phyloP scores from a whole-genome alignment of 2,329 filamentous ascomycete species.

The Xenosphaeropsis pyriputrescens region DNA sequence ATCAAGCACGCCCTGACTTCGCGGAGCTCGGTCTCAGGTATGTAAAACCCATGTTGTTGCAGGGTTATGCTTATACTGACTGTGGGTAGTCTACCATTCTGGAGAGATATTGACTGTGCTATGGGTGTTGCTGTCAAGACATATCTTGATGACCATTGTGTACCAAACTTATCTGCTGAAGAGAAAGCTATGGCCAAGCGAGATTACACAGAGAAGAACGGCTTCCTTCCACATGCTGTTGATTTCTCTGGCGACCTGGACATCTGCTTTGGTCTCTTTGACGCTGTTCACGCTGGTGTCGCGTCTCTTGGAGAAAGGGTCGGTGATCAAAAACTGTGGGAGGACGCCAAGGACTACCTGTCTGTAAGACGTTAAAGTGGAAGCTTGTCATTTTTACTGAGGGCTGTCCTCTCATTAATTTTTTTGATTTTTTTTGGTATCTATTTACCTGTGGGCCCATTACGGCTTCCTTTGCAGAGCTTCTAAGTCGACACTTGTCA shows the following conservation, averaged over 20 bases:
- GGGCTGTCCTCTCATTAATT: too few species aligned
- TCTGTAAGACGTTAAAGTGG: slow-evolving; percentile 9
- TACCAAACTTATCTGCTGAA: slow-evolving; percentile 36
- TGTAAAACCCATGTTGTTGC: slow-evolving; percentile 14
- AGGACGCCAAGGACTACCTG: slow-evolving; percentile 38
- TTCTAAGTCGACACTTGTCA: too few species aligned
- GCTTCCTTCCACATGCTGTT: slow-evolving; percentile 41
- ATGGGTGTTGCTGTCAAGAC: slow-evolving; percentile 71
- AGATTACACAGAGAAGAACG: slow-evolving; percentile 29
- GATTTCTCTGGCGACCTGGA: slow-evolving; percentile 44
- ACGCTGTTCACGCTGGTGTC: slow-evolving; percentile 41
- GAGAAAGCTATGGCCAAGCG: slow-evolving; percentile 27
- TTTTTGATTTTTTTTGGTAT: too few species aligned
- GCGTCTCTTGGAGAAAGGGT: slow-evolving; percentile 35
- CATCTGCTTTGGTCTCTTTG: slow-evolving; percentile 40
- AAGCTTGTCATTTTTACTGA: background rate
- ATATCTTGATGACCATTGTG: slow-evolving; percentile 57
- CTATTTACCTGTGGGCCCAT: too few species aligned
- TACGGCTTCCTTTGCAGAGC: too few species aligned
- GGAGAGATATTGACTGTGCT: slow-evolving; percentile 56
- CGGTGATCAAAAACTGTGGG: slow-evolving; percentile 35
- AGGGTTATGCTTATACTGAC: slow-evolving; percentile 3
- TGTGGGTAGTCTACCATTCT: slow-evolving; percentile 43
- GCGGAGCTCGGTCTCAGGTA: slow-evolving; percentile 60
- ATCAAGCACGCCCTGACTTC: slow-evolving; percentile 21